These are phyloP conservation scores for Cladosporium phlei DNA, from an alignment of 2,329 filamentous ascomycete species.

Conservation along the genomic window DNA sequence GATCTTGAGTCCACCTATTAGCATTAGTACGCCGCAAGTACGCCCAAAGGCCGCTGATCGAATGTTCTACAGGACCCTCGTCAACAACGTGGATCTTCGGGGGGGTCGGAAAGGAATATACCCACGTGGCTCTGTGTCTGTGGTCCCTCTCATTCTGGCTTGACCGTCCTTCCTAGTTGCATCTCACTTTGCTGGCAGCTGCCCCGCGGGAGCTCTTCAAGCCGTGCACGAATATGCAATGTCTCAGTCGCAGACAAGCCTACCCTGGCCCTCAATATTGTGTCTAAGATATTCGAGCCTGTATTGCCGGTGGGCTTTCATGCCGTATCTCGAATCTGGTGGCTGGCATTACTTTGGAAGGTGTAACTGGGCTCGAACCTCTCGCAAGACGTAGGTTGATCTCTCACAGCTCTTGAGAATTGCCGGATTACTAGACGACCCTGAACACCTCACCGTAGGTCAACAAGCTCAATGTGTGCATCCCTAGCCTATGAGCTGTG, in stretches of 20 bases:
- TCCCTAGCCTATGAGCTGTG: neutral
- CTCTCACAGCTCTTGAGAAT: too few relatives aligned
- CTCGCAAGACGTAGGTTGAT: too few relatives aligned
- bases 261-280: neutral
- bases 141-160: constrained; percentile 1
- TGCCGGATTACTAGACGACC: too few relatives aligned
- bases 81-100: neutral
- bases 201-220: constrained; percentile 6
- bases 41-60: too few relatives aligned
- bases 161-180: neutral
- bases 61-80: neutral
- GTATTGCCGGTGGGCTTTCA: too few relatives aligned
- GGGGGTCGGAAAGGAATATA: neutral
- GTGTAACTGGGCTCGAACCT: too few relatives aligned
- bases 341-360: too few relatives aligned
- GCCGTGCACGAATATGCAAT: constrained; percentile 4
- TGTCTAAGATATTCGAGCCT: too few relatives aligned
- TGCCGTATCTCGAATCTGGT: too few relatives aligned
- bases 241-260: neutral
- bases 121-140: constrained; percentile 4
- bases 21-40: too few relatives aligned
- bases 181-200: neutral
- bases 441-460: too few relatives aligned
- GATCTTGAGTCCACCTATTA: too few relatives aligned
- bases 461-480: neutral